These are phyloP conservation scores for Dendrocalamus sinicus DNA, from an alignment of 176 grass and related monocot genomes.

Conservation along the genomic window DNA sequence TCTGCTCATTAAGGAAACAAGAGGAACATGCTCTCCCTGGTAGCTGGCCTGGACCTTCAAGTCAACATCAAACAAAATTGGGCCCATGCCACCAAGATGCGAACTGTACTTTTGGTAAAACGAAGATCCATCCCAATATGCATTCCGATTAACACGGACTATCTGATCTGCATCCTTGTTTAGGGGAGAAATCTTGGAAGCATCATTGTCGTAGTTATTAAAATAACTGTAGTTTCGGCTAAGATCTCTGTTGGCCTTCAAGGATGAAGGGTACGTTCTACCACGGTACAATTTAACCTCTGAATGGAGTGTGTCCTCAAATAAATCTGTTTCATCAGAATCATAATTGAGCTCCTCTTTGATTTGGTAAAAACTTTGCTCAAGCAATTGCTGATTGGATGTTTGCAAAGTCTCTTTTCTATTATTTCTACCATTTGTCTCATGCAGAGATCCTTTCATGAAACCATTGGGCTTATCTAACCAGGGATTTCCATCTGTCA, in stretches of 20 bases:
- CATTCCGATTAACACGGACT: slow-evolving; percentile 41
- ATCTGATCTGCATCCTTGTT: slow-evolving; percentile 46
- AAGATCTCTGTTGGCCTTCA: slow-evolving; percentile 66
- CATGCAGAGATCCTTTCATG: slow-evolving; percentile 45
- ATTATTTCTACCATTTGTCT: slow-evolving; percentile 46
- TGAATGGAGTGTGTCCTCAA: slow-evolving; percentile 48
- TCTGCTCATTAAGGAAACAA: slow-evolving; percentile 97
- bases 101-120: slow-evolving; percentile 56
- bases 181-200: slow-evolving; percentile 51
- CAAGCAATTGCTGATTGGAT: slow-evolving; percentile 47
- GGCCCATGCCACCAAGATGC: slow-evolving; percentile 48
- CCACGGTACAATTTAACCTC: slow-evolving; percentile 57
- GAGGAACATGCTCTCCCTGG: slow-evolving; percentile 95
- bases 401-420: slow-evolving; percentile 47
- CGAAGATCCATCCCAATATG: slow-evolving; percentile 56
- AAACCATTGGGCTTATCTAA: slow-evolving; percentile 62
- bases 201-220: slow-evolving; percentile 56
- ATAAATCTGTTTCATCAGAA: slow-evolving; percentile 59
- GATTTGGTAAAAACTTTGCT: slow-evolving; percentile 58
- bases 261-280: slow-evolving; percentile 54
- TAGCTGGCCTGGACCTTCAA: slow-evolving; percentile 93
- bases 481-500: slow-evolving; percentile 53
- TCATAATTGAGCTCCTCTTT: slow-evolving; percentile 66
- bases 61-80: slow-evolving; percentile 79
- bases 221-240: slow-evolving; percentile 54